Conservation (phyloP, 441 rosid species). For the Populus hybrid region DNA sequence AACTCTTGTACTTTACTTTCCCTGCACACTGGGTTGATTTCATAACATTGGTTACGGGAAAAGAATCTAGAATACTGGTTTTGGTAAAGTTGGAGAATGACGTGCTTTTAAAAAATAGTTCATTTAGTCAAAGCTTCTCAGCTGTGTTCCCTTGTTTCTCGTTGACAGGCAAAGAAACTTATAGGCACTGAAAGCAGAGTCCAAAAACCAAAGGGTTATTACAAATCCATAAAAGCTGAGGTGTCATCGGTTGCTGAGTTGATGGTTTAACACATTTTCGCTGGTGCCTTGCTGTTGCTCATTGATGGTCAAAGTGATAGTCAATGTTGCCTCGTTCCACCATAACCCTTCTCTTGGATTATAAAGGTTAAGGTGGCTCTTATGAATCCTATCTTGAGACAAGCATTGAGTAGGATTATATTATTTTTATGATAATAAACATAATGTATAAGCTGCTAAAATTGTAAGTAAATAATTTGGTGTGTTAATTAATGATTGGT, state of each 20-base stretch:
- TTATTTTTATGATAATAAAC: not conserved
- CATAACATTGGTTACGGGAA: not conserved
- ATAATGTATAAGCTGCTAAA: not conserved
- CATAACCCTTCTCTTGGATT: not conserved
- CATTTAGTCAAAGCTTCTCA: slow-evolving; percentile 14
- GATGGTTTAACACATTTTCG: not conserved
- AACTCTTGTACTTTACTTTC: not conserved
- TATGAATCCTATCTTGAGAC: not conserved
- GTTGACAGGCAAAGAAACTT: slow-evolving; percentile 36
- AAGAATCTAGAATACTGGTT: not conserved
- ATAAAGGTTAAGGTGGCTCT: slow-evolving; percentile 6
- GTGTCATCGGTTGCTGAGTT: slow-evolving; percentile 2
- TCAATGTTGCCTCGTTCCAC: not conserved
- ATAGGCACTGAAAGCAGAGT: not conserved
- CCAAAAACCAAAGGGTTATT: not conserved
- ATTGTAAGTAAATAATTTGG: not conserved
- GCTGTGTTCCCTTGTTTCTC: slow-evolving; percentile 12
- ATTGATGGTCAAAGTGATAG: not conserved
- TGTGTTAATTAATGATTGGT: not conserved
- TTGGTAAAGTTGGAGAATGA: not conserved
- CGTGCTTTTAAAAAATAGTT: not conserved
- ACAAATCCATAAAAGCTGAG: not conserved
- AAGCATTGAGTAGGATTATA: not conserved
- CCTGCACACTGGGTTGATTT: not conserved
- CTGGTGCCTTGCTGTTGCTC: not conserved